Percentiles rank a stretch among this genome's conserved stretches.
phyloP scores from a whole-genome alignment of 2,329 filamentous ascomycete species.

The Aureobasidium sp. region DNA sequence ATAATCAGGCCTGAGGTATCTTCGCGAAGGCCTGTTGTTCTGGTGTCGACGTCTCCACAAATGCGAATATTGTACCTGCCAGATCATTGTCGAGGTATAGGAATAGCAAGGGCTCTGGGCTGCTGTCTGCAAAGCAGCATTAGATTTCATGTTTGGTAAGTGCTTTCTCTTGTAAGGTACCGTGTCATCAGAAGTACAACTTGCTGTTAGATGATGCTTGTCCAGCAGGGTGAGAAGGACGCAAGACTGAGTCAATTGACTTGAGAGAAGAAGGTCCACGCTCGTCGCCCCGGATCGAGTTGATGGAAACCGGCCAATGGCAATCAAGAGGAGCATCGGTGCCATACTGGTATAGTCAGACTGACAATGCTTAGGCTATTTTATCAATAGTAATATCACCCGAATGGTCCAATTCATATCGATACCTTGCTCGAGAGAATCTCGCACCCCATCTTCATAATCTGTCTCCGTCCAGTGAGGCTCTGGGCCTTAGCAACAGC shows the following conservation, averaged over 20 bases:
- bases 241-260: too few relatives aligned
- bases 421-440: not conserved
- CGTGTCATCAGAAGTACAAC: not conserved
- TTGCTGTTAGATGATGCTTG: not conserved
- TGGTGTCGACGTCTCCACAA: not conserved
- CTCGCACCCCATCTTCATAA: not conserved
- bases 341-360: not conserved
- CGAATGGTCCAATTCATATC: not conserved
- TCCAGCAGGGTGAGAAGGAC: too few relatives aligned
- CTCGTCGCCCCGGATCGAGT: not conserved
- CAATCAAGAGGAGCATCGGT: too few relatives aligned
- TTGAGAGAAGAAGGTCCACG: too few relatives aligned
- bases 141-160: not conserved
- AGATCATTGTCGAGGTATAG: not conserved
- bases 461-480: not conserved
- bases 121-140: not conserved
- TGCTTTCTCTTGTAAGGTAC: not conserved
- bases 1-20: too few relatives aligned
- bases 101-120: not conserved
- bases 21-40: not conserved
- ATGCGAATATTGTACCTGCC: not conserved
- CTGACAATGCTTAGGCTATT: not conserved
- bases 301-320: not conserved
- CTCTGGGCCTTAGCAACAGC: too few relatives aligned
- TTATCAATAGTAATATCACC: not conserved